Base-by-base conservation (phyloP, 441 rosid genomes). In the Macaranga tanarius region DNA sequence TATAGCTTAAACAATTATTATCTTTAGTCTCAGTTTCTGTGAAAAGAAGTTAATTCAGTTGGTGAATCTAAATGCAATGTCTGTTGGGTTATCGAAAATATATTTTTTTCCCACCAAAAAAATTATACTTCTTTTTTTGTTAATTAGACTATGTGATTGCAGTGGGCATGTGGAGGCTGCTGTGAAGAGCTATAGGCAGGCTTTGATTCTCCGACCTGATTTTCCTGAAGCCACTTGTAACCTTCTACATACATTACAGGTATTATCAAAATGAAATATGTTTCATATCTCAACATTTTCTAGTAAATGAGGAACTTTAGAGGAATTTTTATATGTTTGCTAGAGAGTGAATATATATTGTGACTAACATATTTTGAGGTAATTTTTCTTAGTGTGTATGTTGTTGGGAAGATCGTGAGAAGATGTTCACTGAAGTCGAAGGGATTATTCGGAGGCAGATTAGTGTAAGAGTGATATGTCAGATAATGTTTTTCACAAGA, bases 191-290 rank as follows among this genome's bases (percentile, higher is more conserved):
- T 96, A 96, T 79, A 88, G 86, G 76, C 97, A 96, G 83, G 99
- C 99, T 60, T 79, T 96, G 79, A 67, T 73, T 54, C 84, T 93
- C 65, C 90, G 99, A 59, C 84, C 97, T 13, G 98, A 96, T 76
- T 96, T 96, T 67, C 99, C 99, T 64, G 99, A 96, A 84, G 99
- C 98, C 55, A 96, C 97, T 15, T 96, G 98, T 83, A 96, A 96
- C 79, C 97, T 96, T 78, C 82, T 93, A 63, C 99, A 96, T 79
- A 92, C 99, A 19, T 80, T 96, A 68, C 98, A 93, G 94, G 99
- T 93, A 86, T 61, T 7, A 31, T 77, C 31, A 55, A 51, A 42
- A 20, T 70, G 67, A 26, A 22, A 50, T 66, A 6, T 31, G 50
- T 11, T 22, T 22, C 66, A 28, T 17, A 10, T 40, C 1, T 42